These are phyloP conservation scores for Obelidium mucronatum DNA, from an alignment of 192 early-diverging fungal genomes.

Conservation along the genomic window DNA sequence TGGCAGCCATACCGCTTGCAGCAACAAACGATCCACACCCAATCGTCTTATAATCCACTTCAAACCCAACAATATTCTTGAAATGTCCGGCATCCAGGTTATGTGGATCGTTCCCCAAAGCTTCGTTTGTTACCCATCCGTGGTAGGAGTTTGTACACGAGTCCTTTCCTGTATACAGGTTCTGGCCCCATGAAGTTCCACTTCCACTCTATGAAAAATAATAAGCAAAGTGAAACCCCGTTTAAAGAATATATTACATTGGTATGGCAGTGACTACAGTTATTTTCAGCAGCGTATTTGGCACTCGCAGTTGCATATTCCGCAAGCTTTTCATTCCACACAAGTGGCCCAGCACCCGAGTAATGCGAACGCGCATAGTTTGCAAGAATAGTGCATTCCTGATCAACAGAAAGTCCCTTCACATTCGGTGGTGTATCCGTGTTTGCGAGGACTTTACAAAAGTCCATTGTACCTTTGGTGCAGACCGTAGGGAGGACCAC, in stretches of 20 bases:
- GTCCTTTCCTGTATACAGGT: conserved; percentile 4
- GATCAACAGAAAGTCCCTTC: too few species aligned
- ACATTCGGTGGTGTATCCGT: not conserved
- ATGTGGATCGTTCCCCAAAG: not conserved
- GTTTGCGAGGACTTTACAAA: not conserved
- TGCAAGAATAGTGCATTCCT: not conserved
- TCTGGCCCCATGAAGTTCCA: not conserved
- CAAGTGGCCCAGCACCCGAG: not conserved
- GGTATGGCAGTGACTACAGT: not conserved
- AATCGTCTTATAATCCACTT: not conserved
- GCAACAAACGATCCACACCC: not conserved
- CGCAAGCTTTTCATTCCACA: not conserved
- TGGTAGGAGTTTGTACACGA: conserved; percentile 10
- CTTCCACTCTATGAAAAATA: too few species aligned
- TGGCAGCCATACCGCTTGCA: not conserved
- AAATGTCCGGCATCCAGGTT: conserved; percentile 6
- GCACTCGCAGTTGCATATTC: not conserved
- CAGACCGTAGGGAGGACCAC: not conserved
- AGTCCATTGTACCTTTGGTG: not conserved
- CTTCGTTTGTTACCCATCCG: conserved; percentile 23
- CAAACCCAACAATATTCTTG: not conserved
- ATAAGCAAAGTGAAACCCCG: too few species aligned
- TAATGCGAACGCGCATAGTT: not conserved
- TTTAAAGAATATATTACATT: too few species aligned
- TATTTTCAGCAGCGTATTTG: not conserved